Evolutionary conservation across 2,329 filamentous ascomycete genomes (phyloP), one percentile per base, ranked within the genome.

Genomic region (Hypomyces rosellus): DNA sequence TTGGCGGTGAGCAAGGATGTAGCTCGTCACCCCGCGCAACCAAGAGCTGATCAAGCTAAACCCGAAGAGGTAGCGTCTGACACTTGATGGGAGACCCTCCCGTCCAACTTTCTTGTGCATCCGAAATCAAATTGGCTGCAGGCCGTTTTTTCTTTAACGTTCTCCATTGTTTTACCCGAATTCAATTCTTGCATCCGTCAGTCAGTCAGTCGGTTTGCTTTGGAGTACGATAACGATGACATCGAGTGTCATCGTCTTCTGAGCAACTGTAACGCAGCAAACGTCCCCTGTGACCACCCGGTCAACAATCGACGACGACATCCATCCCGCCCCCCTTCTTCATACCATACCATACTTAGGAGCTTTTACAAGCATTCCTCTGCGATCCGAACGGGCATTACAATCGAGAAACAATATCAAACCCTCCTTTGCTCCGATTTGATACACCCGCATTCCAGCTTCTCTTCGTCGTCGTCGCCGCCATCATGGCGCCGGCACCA

Each of bases 401-500:
- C 6, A 38, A 38, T 38, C 36, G 36, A 38, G 13, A 38, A 38
- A 38, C 11, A 16, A 38, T 38, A 38, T n/a, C 9, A 38, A 13
- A n/a, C 7, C 16, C 36, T 5, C 6, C 14, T 12, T 38, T 8
- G 16, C 6, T 16, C 7, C 7, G 36, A 16, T n/a, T 38, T n/a
- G 25, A 30, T 30, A 30, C 36, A 38, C 16, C n/a, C 9, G 25
- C 30, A 9, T 14, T 45, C n/a, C 37, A 39, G 14, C 25, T 48
- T 48, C 44, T 52, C 36, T 55, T 58, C 56, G 50, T 48, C 43
- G 39, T 55, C 50, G 63, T 66, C 65, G 68, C 61, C 72, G 76
- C 75, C 75, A 66, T 63, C 65, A 83, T 84, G 80, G 79, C 79
- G 73, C 75, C 79, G 72, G 69, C 75, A 64, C 69, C 75, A 67